Base-by-base conservation (phyloP, 129 eudicot genomes). In the Gnaphalium uliginosum region DNA sequence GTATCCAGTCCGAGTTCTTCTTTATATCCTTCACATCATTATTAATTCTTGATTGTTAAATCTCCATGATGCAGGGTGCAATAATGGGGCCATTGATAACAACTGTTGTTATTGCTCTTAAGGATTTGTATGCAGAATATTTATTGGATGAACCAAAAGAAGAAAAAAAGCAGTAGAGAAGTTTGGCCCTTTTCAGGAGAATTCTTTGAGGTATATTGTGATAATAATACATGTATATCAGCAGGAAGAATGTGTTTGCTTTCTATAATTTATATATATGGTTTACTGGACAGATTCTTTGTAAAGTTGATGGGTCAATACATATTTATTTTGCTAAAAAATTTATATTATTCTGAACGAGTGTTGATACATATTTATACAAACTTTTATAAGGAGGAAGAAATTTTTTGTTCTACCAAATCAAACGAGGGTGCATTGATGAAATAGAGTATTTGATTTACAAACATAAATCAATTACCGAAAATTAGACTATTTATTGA, bases 51-150 rank as follows among this genome's bases (percentile, higher is more conserved):
- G 37, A 80, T 24, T 37, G 58, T 50, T 59, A 72, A 59, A 67
- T 57, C 46, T 71, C 32, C 21, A 13, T 66, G 66, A 53, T 79
- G 85, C 94, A 95, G 99, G 99, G 99, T 68, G 99, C 99, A 19
- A 89, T 95, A 82, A 91, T 95, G 99, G 99, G 99, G 79, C 99
- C 99, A 4, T 60, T 95, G 80, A 89, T 95, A 46, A 91, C 99
- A 10, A 95, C 99, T 0, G 97, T 95, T 69, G 92, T 95, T 57
- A 89, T 95, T 71, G 99, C 94, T 27, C 85, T 95, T 9, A 95
- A 95, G 75, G 87, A 95, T 85, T 83, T 95, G 85, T 95, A 95
- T 71, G 86, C 79, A 26, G 99, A 91, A 81, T 95, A 87, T 78
- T 94, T 95, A 58, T 73, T 95, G 83, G 88, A 81, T 69, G 94